A percentile compares a stretch with the other conserved stretches of the same genome.
Evolutionary conservation across 2,329 filamentous ascomycete species (phyloP).

Genomic region (Tolypocladium capitatum): DNA sequence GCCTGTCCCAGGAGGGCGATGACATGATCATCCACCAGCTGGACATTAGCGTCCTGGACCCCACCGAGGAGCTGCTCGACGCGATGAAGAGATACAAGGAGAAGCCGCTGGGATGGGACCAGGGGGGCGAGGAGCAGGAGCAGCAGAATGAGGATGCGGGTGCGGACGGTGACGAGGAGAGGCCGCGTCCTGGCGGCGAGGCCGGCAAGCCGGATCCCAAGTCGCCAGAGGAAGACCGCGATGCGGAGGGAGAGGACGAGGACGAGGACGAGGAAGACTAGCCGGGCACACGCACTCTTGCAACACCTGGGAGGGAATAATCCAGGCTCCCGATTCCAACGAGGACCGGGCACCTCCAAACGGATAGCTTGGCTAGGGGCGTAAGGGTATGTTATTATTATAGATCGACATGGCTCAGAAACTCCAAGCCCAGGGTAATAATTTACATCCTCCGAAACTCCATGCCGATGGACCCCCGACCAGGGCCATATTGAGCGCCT

Average conservation of each 20-base stretch:
- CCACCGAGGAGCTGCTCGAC: slow-evolving; percentile 37
- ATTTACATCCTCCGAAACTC: not conserved
- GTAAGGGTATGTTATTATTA: not conserved
- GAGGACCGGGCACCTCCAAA: not conserved
- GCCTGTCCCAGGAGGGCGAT: slow-evolving; percentile 30
- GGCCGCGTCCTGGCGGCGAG: slow-evolving; percentile 8
- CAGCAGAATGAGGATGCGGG: slow-evolving; percentile 14
- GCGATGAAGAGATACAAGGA: slow-evolving; percentile 39
- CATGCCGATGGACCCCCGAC: not conserved
- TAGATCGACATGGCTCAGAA: not conserved
- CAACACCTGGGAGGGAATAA: not conserved
- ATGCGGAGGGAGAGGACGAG: slow-evolving; percentile 35
- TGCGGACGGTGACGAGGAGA: slow-evolving; percentile 9
- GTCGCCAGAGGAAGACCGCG: slow-evolving; percentile 20
- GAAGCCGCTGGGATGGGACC: slow-evolving; percentile 36
- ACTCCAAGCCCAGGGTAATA: not conserved
- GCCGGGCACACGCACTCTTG: not conserved
- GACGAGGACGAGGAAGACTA: slow-evolving; percentile 13
- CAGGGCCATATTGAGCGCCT: not conserved
- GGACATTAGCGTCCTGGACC: slow-evolving; percentile 41
- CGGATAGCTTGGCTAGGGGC: not conserved
- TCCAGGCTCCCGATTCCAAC: not conserved
- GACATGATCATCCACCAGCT: slow-evolving; percentile 42
- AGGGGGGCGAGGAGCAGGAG: slow-evolving; percentile 23
- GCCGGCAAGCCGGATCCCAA: slow-evolving; percentile 11